Evolutionary conservation across 257 asterid species (phyloP), one percentile per base, ranked within the genome.

Genomic region (Solanum virginianum): DNA sequence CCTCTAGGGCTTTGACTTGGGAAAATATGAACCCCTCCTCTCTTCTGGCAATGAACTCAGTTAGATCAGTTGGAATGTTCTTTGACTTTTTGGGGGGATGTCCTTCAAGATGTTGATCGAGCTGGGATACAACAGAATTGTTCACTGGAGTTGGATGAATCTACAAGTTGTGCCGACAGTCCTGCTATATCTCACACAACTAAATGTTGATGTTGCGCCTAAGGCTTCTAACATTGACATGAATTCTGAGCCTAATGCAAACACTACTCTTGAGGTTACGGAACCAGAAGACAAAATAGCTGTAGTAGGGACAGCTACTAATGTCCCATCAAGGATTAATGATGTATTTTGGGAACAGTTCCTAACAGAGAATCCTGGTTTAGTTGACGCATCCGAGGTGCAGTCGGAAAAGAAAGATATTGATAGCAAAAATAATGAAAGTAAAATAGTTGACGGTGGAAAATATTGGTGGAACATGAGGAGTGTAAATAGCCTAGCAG

Each of bases 301-400:
- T 70, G 86, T 72, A 26, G 90, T 72, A 43, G 91, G 62, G 66
- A 70, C 85, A 63, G 84, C 92, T 41, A 56, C 90, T 60, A 89
- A 85, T 65, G 90, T 71, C 72, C 86, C 89, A 87, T 84, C 95
- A 13, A 97, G 98, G 80, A 95, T 84, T 71, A 96, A 96, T 89
- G 98, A n/a, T n/a, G n/a, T n/a, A n/a, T n/a, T n/a, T n/a, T n/a
- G n/a, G n/a, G n/a, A n/a, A n/a, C n/a, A n/a, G 79, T 96, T 96
- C 89, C 93, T 96, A 83, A 94, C 98, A 0, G 99, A 96, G 88
- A 96, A 92, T 90, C 98, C 98, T 16, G 98, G 96, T 82, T 89
- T 93, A 26, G 89, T 87, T 62, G 91, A 88, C 85, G 89, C 92
- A 2, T 80, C 94, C 12, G 95, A 93, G 75, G 87, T 85, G 81